A percentile compares a stretch with the other conserved stretches of the same genome.
phyloP scores from a whole-genome alignment of 768 basidiomycete genomes.

The Auriculariales sp. region DNA sequence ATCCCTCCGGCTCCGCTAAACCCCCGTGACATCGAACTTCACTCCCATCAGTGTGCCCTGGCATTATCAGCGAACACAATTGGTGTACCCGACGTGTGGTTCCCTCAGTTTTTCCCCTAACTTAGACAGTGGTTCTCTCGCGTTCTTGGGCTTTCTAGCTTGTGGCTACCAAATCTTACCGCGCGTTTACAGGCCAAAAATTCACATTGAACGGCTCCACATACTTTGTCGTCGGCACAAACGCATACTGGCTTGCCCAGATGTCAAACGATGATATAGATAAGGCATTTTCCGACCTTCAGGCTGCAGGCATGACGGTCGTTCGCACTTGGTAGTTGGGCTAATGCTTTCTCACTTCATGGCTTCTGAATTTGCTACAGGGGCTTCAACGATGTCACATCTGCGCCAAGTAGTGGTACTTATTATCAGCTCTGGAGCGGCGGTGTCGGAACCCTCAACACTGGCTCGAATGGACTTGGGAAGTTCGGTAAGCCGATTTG shows the following conservation, averaged over 20 bases:
- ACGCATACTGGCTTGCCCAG: slow-evolving; percentile 47
- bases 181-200: no score
- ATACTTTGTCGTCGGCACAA: slow-evolving; percentile 18
- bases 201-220: slow-evolving; percentile 33
- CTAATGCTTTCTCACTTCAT: background rate
- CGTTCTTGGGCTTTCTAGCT: no score
- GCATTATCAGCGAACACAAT: no score
- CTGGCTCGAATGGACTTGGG: slow-evolving; percentile 18
- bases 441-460: slow-evolving; percentile 36
- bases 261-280: slow-evolving; percentile 35
- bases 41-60: no score
- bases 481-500: slow-evolving; percentile 14
- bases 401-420: slow-evolving; percentile 20
- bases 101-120: no score
- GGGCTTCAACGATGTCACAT: slow-evolving; percentile 46
- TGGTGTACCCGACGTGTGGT: no score
- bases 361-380: slow-evolving; percentile 10
- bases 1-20: no score
- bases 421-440: slow-evolving; percentile 45
- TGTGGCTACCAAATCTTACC: no score
- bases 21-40: no score
- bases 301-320: slow-evolving; percentile 32
- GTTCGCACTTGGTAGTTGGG: slow-evolving; percentile 33
- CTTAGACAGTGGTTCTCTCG: no score
- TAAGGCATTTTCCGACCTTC: slow-evolving; percentile 36